A percentile compares a stretch with the other conserved stretches of the same genome.
Evolutionary conservation across 1,284 basidiomycete species (phyloP).

Genomic region (Cutaneotrichosporon curvatum): DNA sequence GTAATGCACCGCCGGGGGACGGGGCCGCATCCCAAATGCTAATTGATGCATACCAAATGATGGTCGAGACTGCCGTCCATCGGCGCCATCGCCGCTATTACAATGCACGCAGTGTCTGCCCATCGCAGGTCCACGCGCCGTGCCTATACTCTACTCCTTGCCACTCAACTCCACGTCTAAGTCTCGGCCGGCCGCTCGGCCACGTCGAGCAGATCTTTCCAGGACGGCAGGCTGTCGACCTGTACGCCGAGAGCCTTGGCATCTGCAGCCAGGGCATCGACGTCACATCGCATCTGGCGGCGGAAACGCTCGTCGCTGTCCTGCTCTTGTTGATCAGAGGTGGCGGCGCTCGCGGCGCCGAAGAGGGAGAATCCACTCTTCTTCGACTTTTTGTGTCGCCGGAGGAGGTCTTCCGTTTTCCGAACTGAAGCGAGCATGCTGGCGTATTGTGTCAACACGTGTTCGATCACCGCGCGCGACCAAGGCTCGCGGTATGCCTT

Average conservation of each 20-base stretch:
- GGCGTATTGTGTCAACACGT: slow-evolving; percentile 57
- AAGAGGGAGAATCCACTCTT: slow-evolving; percentile 67
- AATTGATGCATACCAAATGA: no score
- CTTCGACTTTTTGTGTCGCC: slow-evolving; percentile 75
- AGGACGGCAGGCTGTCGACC: slow-evolving; percentile 50
- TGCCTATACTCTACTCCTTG: no score
- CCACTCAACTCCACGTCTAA: no score
- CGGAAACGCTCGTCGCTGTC: slow-evolving; percentile 59
- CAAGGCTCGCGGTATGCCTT: slow-evolving; percentile 55
- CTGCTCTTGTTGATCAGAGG: slow-evolving; percentile 4
- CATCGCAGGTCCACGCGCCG: no score
- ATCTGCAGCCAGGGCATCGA: slow-evolving; percentile 71
- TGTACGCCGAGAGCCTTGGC: slow-evolving; percentile 61
- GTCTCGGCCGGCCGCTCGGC: slow-evolving; percentile 29
- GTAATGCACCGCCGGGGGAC: no score
- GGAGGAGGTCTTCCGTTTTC: slow-evolving; percentile 81
- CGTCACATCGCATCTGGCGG: slow-evolving; percentile 77
- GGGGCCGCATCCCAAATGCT: no score
- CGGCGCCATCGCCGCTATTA: background rate
- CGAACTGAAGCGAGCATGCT: slow-evolving; percentile 66
- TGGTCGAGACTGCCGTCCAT: no score
- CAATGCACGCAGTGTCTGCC: background rate
- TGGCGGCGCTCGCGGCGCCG: slow-evolving; percentile 20
- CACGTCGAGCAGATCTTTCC: slow-evolving; percentile 39
- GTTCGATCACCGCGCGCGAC: slow-evolving; percentile 63